These are phyloP conservation scores for Trichoderma aggressivum DNA, from an alignment of 2,329 filamentous ascomycete genomes.

Conservation along the genomic window DNA sequence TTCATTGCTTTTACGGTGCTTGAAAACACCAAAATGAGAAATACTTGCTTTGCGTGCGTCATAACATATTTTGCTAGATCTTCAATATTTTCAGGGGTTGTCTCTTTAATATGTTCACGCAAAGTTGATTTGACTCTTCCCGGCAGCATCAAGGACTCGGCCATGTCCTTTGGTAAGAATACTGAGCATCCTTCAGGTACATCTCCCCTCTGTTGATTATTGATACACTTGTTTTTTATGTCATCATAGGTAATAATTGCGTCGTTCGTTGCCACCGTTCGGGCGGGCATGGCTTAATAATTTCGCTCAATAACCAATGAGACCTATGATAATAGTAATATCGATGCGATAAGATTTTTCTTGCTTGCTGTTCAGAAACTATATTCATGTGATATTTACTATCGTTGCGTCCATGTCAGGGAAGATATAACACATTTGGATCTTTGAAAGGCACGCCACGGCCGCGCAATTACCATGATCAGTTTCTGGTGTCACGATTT, in stretches of 20 bases:
- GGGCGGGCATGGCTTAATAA: not conserved
- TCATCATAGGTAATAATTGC: not conserved
- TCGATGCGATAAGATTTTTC: not conserved
- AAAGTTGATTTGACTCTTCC: not conserved
- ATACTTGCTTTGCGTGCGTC: not conserved
- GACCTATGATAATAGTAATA: not conserved
- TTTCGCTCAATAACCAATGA: accelerated
- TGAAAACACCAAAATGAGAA: not conserved
- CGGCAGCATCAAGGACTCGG: not conserved
- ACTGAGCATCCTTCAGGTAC: not conserved
- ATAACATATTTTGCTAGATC: not conserved
- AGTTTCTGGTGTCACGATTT: not conserved
- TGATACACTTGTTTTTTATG: not conserved
- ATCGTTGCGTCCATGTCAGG: not conserved
- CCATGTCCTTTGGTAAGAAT: not conserved
- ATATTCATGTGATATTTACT: not conserved
- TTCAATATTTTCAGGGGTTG: not conserved
- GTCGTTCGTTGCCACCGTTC: not conserved
- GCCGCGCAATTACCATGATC: accelerated
- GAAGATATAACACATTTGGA: not conserved
- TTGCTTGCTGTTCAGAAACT: accelerated
- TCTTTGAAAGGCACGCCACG: not conserved
- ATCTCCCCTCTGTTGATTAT: not conserved
- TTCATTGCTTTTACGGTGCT: accelerated
- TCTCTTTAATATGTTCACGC: not conserved